Percentiles rank a stretch among this genome's conserved stretches.
Conservation (phyloP, 805 yeast genomes). For the Starmerella gropengiesseri region DNA sequence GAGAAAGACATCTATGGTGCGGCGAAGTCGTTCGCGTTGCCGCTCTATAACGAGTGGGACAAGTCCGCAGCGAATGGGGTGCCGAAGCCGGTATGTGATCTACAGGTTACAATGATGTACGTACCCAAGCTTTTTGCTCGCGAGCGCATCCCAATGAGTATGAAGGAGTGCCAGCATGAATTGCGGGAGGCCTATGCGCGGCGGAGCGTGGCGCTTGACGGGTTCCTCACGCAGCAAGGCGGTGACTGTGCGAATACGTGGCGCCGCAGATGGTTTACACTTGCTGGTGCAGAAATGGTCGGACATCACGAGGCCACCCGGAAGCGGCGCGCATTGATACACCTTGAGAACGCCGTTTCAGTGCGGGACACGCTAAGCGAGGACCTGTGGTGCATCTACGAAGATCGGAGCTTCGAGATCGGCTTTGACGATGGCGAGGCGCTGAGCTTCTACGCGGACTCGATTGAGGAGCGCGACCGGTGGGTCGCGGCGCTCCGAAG, state of each 20-base stretch:
- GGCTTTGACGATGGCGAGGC: slow-evolving; percentile 69
- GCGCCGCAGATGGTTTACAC: slow-evolving; percentile 65
- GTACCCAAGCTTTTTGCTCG: slow-evolving; percentile 44
- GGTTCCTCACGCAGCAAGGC: slow-evolving; percentile 80
- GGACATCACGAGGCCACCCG: slow-evolving; percentile 67
- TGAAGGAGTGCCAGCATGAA: slow-evolving; percentile 32
- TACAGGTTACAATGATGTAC: slow-evolving; percentile 56
- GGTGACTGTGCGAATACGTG: slow-evolving; percentile 70
- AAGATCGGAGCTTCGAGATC: slow-evolving; percentile 66
- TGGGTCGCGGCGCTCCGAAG: slow-evolving; percentile 58
- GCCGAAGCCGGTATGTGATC: slow-evolving; percentile 54
- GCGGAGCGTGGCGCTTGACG: slow-evolving; percentile 38
- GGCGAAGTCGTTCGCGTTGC: slow-evolving; percentile 42
- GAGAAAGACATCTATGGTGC: slow-evolving; percentile 46
- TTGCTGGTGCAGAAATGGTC: slow-evolving; percentile 55
- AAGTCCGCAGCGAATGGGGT: slow-evolving; percentile 32
- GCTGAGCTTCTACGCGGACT: slow-evolving; percentile 78
- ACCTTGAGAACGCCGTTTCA: slow-evolving; percentile 54
- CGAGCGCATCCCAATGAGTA: slow-evolving; percentile 49
- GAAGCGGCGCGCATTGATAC: slow-evolving; percentile 65
- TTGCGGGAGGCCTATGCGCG: slow-evolving; percentile 28
- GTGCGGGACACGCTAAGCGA: slow-evolving; percentile 35
- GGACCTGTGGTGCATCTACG: slow-evolving; percentile 53
- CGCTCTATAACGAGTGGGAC: slow-evolving; percentile 79
- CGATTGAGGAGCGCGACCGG: slow-evolving; percentile 42